Evolutionary conservation across 371 early-diverging fungal species (phyloP).

Genomic region (Sporodiniella umbellata): DNA sequence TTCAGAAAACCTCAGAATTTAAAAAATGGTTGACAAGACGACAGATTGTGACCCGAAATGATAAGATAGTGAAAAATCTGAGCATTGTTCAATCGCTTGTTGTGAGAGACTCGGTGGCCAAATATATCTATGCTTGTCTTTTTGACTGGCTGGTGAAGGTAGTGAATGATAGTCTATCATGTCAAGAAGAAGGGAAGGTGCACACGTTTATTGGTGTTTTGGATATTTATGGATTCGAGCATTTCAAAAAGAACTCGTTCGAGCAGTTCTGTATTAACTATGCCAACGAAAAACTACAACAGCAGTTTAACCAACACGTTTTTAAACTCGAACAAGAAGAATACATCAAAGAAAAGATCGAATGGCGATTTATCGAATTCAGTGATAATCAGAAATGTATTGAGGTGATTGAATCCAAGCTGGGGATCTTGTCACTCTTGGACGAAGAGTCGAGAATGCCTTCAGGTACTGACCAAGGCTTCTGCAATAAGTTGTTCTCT

Average conservation of each 20-base stretch:
- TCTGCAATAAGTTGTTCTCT: slow-evolving; percentile 82
- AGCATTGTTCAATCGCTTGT: slow-evolving; percentile 74
- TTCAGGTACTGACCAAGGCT: slow-evolving; percentile 79
- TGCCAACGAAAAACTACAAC: slow-evolving; percentile 97
- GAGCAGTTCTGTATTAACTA: slow-evolving; percentile 99
- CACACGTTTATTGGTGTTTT: slow-evolving; percentile 89
- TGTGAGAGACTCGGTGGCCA: slow-evolving; percentile 92
- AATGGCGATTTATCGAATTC: slow-evolving; percentile 93
- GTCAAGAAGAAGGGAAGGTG: slow-evolving; percentile 48
- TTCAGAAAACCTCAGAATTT: slow-evolving; percentile 72
- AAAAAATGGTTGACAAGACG: slow-evolving; percentile 87
- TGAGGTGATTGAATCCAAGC: slow-evolving; percentile 94
- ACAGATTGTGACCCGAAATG: slow-evolving; percentile 83
- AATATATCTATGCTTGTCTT: slow-evolving; percentile 88
- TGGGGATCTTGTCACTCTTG: slow-evolving; percentile 94
- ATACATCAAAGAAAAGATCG: slow-evolving; percentile 90
- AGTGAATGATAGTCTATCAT: slow-evolving; percentile 78
- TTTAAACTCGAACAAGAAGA: slow-evolving; percentile 95
- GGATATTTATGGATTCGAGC: slow-evolving; percentile 97
- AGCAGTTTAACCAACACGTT: slow-evolving; percentile 76
- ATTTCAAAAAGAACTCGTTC: slow-evolving; percentile 97
- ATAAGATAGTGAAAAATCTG: slow-evolving; percentile 80
- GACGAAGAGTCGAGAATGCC: slow-evolving; percentile 97
- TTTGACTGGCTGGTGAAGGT: slow-evolving; percentile 93
- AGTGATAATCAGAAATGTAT: slow-evolving; percentile 99